A percentile compares a stretch with the other conserved stretches of the same genome.
Conservation (phyloP, 2,329 filamentous ascomycete genomes). For the Curvularia verruculosa region DNA sequence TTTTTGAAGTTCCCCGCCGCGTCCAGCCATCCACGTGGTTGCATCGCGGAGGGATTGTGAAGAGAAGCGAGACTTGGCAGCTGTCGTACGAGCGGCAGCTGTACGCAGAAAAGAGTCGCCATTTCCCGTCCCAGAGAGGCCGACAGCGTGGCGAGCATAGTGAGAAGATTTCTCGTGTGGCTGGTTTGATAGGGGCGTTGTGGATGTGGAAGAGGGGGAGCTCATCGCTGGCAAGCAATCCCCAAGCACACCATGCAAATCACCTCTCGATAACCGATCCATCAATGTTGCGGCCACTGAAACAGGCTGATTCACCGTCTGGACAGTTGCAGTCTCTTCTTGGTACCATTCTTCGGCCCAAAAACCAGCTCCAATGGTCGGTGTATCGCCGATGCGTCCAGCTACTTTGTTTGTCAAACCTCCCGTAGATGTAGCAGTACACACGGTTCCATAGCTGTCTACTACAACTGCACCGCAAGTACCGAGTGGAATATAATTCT, state of each 20-base stretch:
- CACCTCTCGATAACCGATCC: slow-evolving; percentile 37
- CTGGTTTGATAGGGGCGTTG: background rate
- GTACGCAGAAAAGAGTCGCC: slow-evolving; percentile 84
- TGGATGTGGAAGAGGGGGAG: slow-evolving; percentile 37
- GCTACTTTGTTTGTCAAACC: slow-evolving; percentile 89
- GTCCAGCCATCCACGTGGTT: slow-evolving; percentile 70
- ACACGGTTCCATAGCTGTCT: slow-evolving; percentile 75
- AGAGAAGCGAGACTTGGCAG: slow-evolving; percentile 72
- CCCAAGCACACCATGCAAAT: slow-evolving; percentile 59
- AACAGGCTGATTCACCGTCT: slow-evolving; percentile 30
- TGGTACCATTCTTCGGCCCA: slow-evolving; percentile 85
- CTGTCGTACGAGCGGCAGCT: slow-evolving; percentile 72
- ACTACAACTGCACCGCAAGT: slow-evolving; percentile 84
- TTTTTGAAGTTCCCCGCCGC: slow-evolving; percentile 72
- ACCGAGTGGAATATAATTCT: slow-evolving; percentile 78
- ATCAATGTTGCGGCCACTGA: slow-evolving; percentile 24
- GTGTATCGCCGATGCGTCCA: slow-evolving; percentile 85
- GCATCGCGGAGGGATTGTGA: slow-evolving; percentile 61
- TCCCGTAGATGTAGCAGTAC: slow-evolving; percentile 70
- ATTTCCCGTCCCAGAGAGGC: slow-evolving; percentile 81
- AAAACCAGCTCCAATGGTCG: slow-evolving; percentile 81
- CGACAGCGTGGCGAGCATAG: slow-evolving; percentile 54
- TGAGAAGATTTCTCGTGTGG: slow-evolving; percentile 6
- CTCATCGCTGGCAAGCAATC: slow-evolving; percentile 64
- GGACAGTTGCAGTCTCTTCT: slow-evolving; percentile 24